phyloP scores from a whole-genome alignment of 345 rosid genomes.

The Hibiscus mutabilis region DNA sequence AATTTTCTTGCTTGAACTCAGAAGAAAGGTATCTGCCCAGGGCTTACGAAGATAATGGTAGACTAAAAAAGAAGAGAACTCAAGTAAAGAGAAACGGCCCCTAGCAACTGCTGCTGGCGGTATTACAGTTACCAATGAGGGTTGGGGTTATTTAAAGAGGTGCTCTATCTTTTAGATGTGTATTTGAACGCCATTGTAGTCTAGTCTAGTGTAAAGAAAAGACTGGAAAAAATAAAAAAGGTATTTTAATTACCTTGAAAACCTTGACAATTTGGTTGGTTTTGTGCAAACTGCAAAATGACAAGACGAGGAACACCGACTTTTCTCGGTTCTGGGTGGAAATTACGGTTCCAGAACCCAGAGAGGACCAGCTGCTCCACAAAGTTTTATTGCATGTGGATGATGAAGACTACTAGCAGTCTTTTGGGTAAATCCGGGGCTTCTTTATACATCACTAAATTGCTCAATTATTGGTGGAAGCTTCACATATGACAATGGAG shows the following conservation, averaged over 20 bases:
- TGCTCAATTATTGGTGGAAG: background rate
- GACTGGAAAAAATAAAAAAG: background rate
- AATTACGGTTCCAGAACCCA: too few species aligned
- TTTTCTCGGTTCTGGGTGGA: conserved; percentile 33
- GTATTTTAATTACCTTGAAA: too few species aligned
- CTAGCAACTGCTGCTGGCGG: conserved; percentile 37
- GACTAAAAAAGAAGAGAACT: conserved; percentile 9
- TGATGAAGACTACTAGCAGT: background rate
- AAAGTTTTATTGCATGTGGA: too few species aligned
- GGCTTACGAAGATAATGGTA: conserved; percentile 8
- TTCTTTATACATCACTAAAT: background rate
- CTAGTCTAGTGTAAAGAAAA: background rate
- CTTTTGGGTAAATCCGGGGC: background rate
- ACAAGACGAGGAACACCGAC: conserved; percentile 55
- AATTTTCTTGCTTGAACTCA: conserved; percentile 6
- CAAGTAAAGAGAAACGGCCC: conserved; percentile 48
- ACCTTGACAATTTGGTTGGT: too few species aligned
- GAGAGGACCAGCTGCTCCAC: too few species aligned
- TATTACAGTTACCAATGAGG: conserved; percentile 38
- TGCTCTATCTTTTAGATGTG: conserved; percentile 7
- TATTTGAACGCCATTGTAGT: background rate
- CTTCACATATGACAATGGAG: background rate
- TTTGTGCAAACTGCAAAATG: conserved; percentile 38
- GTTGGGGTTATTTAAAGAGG: conserved; percentile 18
- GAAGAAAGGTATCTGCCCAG: conserved; percentile 5